A percentile compares a stretch with the other conserved stretches of the same genome.
phyloP scores from a whole-genome alignment of 331 rosid species.

The Acacia concinna region DNA sequence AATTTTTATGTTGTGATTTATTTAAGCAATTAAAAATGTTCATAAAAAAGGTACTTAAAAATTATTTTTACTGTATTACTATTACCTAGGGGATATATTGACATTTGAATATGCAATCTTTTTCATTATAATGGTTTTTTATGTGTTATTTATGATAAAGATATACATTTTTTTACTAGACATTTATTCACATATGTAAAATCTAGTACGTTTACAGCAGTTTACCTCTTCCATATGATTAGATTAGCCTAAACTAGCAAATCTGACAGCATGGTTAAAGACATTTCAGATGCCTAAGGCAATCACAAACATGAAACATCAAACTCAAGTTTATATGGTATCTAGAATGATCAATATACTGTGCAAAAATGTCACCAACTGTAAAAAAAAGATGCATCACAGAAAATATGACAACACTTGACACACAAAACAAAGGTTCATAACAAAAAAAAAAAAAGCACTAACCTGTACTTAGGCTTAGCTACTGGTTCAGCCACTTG shows the following conservation, averaged over 20 bases:
- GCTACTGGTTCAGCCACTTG: conserved; percentile 28
- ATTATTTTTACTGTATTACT: neutral
- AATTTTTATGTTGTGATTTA: neutral
- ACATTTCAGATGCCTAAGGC: neutral
- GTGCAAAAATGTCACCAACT: neutral
- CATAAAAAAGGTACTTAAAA: neutral
- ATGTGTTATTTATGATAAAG: neutral
- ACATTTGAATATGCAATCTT: neutral
- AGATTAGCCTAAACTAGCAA: neutral
- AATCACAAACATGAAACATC: neutral
- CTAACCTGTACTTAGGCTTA: conserved; percentile 67
- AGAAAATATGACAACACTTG: neutral
- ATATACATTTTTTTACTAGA: neutral
- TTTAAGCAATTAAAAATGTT: neutral
- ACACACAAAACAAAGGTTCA: neutral
- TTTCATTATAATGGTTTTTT: neutral
- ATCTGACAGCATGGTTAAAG: neutral
- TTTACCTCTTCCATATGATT: neutral
- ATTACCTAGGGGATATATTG: neutral
- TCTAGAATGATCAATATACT: neutral
- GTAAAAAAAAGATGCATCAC: neutral
- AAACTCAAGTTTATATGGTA: neutral
- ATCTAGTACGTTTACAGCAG: neutral
- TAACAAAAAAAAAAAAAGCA: neutral
- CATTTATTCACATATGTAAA: neutral